These are phyloP conservation scores for Metarhizium brunneum DNA, from an alignment of 2,329 filamentous ascomycete species.

Conservation along the genomic window DNA sequence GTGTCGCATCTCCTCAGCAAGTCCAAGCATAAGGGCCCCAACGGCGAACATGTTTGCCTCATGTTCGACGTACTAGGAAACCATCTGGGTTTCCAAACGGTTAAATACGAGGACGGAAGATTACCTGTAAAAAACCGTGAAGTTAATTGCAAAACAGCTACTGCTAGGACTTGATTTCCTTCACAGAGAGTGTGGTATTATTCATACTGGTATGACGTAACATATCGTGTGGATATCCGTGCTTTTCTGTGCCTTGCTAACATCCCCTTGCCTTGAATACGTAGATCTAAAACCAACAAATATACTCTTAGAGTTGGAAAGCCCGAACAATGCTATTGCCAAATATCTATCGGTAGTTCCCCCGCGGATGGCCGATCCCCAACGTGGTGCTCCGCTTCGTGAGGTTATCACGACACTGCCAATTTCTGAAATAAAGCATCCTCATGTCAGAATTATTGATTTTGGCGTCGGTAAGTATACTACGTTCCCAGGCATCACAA, in stretches of 20 bases:
- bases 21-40: not conserved
- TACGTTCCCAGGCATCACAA: not conserved
- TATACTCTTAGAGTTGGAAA: conserved; percentile 1
- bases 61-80: conserved; percentile 1
- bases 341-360: not conserved
- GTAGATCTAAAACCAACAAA: conserved; percentile 1
- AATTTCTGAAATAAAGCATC: not conserved
- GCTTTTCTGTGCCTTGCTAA: not conserved
- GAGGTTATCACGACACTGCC: not conserved
- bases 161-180: not conserved
- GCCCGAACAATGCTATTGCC: not conserved
- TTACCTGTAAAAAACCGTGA: conserved; percentile 1
- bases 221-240: not conserved
- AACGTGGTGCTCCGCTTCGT: not conserved
- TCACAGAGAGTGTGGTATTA: not conserved
- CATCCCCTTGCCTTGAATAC: not conserved
- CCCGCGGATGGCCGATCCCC: not conserved
- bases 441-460: conserved; percentile 1
- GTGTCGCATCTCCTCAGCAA: not conserved
- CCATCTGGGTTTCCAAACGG: not conserved
- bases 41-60: conserved; percentile 1
- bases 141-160: not conserved
- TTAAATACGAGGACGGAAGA: not conserved
- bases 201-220: not conserved
- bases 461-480: conserved; percentile 1